These are phyloP conservation scores for Coniochaeta sp. DNA, from an alignment of 2,329 filamentous ascomycete genomes.

Conservation along the genomic window DNA sequence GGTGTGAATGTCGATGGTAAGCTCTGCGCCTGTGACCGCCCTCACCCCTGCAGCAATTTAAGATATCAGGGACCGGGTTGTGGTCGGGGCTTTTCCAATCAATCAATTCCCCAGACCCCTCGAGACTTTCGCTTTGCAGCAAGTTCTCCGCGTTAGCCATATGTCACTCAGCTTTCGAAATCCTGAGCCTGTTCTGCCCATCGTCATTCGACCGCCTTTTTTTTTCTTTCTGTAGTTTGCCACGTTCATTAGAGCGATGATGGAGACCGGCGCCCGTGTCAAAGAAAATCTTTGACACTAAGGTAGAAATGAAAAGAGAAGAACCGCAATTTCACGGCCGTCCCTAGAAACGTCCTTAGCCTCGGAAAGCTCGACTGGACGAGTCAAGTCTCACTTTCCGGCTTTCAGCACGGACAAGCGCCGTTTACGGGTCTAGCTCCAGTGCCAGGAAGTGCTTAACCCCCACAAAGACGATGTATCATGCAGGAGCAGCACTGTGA, in stretches of 20 bases:
- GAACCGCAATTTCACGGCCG: neutral
- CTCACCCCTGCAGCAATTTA: conserved; percentile 2
- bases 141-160: neutral
- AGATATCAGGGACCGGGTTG: conserved; percentile 5
- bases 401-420: neutral
- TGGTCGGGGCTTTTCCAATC: conserved; percentile 3
- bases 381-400: neutral
- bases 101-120: neutral
- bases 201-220: too few relatives aligned
- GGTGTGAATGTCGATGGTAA: neutral
- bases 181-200: neutral
- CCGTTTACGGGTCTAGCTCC: neutral
- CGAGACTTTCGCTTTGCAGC: neutral
- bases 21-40: neutral
- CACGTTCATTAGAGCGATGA: neutral
- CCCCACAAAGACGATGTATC: neutral
- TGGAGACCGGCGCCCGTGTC: neutral
- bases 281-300: neutral
- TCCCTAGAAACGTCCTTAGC: neutral
- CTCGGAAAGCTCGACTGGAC: neutral
- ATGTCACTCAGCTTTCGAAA: neutral
- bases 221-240: neutral
- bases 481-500: conserved; percentile 1
- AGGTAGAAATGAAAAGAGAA: neutral
- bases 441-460: too few relatives aligned